phyloP scores from a whole-genome alignment of 768 basidiomycete species.

The Russula abietina region DNA sequence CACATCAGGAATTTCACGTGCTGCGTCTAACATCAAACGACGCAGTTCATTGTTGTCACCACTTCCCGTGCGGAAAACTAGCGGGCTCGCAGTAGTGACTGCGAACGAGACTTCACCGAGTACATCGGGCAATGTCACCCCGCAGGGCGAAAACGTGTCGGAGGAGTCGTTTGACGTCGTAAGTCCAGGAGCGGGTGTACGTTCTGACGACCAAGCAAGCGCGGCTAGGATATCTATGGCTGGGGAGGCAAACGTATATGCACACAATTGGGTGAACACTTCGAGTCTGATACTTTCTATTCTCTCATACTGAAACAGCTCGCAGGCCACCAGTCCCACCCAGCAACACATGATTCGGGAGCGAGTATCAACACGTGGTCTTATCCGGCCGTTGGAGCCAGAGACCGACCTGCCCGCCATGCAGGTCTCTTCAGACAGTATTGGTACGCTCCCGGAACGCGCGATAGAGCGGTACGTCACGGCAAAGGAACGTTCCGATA shows the following conservation, averaged over 20 bases:
- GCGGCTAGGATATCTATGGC: conserved; percentile 35
- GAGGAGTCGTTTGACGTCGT: conserved; percentile 25
- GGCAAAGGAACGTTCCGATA: conserved; percentile 52
- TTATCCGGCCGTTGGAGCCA: conserved; percentile 77
- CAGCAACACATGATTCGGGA: conserved; percentile 79
- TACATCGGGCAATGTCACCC: conserved; percentile 8
- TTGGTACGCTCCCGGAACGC: conserved; percentile 73
- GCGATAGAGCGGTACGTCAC: conserved; percentile 72
- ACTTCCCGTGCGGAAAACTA: neutral
- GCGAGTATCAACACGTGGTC: conserved; percentile 74
- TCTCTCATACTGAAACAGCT: neutral
- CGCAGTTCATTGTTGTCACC: conserved; percentile 2
- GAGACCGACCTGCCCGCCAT: conserved; percentile 61
- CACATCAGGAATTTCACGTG: conserved; percentile 7
- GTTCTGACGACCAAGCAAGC: conserved; percentile 19
- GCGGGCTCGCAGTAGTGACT: neutral
- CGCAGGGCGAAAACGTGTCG: neutral
- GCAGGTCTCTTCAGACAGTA: conserved; percentile 52
- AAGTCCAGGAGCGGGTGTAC: conserved; percentile 22
- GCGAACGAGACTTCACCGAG: neutral
- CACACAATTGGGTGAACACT: conserved; percentile 39
- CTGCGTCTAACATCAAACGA: conserved; percentile 2
- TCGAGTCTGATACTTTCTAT: neutral
- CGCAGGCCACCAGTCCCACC: conserved; percentile 30
- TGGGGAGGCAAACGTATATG: conserved; percentile 59